A percentile compares a stretch with the other conserved stretches of the same genome.
These are phyloP conservation scores for Globisporangium ultimum DNA, from an alignment of 352 stramenopile genomes.

Conservation along the genomic window DNA sequence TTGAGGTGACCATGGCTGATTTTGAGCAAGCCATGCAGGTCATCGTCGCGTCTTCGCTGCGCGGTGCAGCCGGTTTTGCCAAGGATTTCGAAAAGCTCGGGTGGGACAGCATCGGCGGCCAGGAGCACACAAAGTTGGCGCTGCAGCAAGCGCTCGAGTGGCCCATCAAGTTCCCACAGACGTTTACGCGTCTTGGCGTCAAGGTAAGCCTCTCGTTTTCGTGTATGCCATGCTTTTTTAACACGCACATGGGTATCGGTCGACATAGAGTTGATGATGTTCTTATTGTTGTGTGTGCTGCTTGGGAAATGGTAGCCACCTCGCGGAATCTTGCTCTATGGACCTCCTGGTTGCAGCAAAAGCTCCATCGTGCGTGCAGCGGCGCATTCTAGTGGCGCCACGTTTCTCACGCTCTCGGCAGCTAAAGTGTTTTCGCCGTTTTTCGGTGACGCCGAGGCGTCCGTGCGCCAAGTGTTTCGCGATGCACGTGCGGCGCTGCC, in stretches of 20 bases:
- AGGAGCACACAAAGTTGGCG: slow-evolving; percentile 64
- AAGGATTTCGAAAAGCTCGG: slow-evolving; percentile 56
- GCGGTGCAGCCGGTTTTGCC: slow-evolving; percentile 49
- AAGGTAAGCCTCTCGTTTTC: slow-evolving; percentile 18
- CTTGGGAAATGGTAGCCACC: slow-evolving; percentile 28
- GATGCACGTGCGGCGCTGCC: slow-evolving; percentile 75
- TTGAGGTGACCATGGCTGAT: slow-evolving; percentile 61
- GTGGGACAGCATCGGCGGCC: slow-evolving; percentile 78
- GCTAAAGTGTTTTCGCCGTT: slow-evolving; percentile 88
- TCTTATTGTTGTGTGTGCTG: neutral
- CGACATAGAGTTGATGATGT: neutral
- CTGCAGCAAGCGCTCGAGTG: slow-evolving; percentile 88
- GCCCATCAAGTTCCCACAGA: slow-evolving; percentile 76
- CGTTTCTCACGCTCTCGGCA: slow-evolving; percentile 85
- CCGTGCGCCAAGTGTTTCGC: slow-evolving; percentile 74
- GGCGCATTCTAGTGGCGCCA: slow-evolving; percentile 66
- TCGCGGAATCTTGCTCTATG: slow-evolving; percentile 85
- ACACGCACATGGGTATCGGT: neutral
- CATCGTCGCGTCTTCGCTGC: slow-evolving; percentile 61
- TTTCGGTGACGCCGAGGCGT: slow-evolving; percentile 86
- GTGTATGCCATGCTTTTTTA: neutral
- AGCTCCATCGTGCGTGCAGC: slow-evolving; percentile 86
- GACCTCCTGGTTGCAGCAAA: slow-evolving; percentile 89
- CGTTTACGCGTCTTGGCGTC: slow-evolving; percentile 68
- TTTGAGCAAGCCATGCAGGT: slow-evolving; percentile 77